Base-by-base conservation (phyloP, 1,139 yeast species). In the Yamadazyma mexicana region DNA sequence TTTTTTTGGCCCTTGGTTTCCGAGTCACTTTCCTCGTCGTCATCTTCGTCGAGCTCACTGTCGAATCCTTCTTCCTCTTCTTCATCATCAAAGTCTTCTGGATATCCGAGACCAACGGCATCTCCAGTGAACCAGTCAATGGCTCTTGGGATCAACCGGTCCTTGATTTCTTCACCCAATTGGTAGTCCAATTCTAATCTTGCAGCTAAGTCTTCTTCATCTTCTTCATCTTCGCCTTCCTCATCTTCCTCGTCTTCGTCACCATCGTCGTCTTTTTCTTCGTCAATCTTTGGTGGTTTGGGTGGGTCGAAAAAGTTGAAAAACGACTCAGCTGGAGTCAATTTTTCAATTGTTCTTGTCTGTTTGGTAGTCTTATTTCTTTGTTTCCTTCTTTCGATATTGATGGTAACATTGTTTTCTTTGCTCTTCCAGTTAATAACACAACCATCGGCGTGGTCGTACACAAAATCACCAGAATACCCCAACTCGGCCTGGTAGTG, bases 41-140 rank as follows among this genome's bases (percentile, higher is more conserved):
- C 71, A 30, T 61, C 68, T 30, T 60, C 68, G 29, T 54, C 62
- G 18, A 59, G 73, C 16, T 60, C 73, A 17, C 68, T 80, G 26
- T 71, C 81, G 18, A 69, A 75, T 14, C 62, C 77, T 15, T 64
- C 77, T 4, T 64, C 75, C n/a, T 69, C 80, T 9, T 78, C 56
- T 60, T 81, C 71, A 10, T 62, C 75, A 26, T 68, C 76, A 35
- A 63, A 63, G 34, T 68, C 75, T 36, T 66, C 75, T 20, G 71
- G 68, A 55, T 62, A 73, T 28, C 72, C 80, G 49, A 64, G 75
- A 39, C 75, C 79, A 43, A 91, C 78, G n/a, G 98, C 98, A 51
- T 86, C 89, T 38, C 98, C 98, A 14, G 98, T 91, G 63, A 88
- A 92, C 98, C 98, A 92, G 64, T 91, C 97, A 55, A 92, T 79